These are phyloP conservation scores for Mycena chlorophos DNA, from an alignment of 768 basidiomycete species.

Conservation along the genomic window DNA sequence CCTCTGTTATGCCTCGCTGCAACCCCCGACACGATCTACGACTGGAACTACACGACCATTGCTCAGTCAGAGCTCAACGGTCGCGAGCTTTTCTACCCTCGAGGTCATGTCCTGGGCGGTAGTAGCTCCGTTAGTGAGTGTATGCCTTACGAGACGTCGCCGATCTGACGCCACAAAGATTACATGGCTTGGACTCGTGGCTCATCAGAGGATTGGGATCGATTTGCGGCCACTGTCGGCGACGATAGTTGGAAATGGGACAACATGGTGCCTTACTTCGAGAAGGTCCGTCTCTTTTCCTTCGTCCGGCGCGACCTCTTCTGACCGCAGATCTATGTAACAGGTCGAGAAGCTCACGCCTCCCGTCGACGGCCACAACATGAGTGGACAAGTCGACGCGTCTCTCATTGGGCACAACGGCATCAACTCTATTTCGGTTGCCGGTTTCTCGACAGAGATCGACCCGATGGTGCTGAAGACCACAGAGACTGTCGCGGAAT, in stretches of 20 bases:
- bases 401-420: slow-evolving; percentile 29
- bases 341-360: slow-evolving; percentile 30
- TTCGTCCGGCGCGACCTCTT: too few relatives aligned
- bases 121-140: slow-evolving; percentile 12
- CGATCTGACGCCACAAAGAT: slow-evolving; percentile 2
- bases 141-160: background rate
- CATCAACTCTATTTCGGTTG: slow-evolving; percentile 23
- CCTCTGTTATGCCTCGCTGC: background rate
- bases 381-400: slow-evolving; percentile 28
- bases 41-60: slow-evolving; percentile 15
- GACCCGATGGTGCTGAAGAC: slow-evolving; percentile 28
- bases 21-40: slow-evolving; percentile 3
- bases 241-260: slow-evolving; percentile 28
- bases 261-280: slow-evolving; percentile 21
- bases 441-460: slow-evolving; percentile 22
- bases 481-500: slow-evolving; percentile 20
- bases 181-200: slow-evolving; percentile 26
- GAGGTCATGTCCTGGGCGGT: slow-evolving; percentile 6
- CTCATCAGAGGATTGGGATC: slow-evolving; percentile 23
- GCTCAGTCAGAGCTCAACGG: slow-evolving; percentile 1
- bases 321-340: background rate
- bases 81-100: slow-evolving; percentile 1
- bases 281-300: slow-evolving; percentile 11
- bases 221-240: slow-evolving; percentile 19
- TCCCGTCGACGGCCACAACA: slow-evolving; percentile 32